Evolutionary conservation across 2,329 filamentous ascomycete species (phyloP).

Genomic region (Dactylella cylindrospora): DNA sequence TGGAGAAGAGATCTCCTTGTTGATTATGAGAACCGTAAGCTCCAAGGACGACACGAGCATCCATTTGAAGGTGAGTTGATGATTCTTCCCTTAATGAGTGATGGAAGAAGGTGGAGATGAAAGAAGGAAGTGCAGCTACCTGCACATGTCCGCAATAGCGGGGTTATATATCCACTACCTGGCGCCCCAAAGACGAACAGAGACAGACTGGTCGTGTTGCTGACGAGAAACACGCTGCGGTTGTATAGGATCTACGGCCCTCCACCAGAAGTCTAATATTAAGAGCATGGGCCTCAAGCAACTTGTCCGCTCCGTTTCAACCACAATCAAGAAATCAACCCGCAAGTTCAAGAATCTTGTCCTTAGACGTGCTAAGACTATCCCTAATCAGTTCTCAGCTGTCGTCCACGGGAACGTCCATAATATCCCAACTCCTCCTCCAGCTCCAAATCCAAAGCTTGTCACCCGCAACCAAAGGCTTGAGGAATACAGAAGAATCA

Average conservation of each 20-base stretch:
- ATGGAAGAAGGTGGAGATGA: background rate
- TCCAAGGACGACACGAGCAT: conserved; percentile 33
- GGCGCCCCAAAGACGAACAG: conserved; percentile 1
- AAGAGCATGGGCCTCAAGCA: conserved; percentile 32
- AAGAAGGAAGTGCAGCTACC: background rate
- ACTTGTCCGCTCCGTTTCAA: conserved; percentile 16
- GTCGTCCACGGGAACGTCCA: conserved; percentile 19
- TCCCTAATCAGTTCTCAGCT: conserved; percentile 26
- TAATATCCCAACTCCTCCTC: conserved; percentile 1
- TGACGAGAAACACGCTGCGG: conserved; percentile 4
- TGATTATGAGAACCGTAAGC: conserved; percentile 26
- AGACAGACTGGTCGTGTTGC: conserved; percentile 23
- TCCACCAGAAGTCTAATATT: conserved; percentile 16
- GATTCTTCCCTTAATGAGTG: background rate
- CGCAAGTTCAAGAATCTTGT: conserved; percentile 19
- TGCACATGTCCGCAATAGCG: no score
- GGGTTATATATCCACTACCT: no score
- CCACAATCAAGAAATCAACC: conserved; percentile 1
- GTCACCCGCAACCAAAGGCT: conserved; percentile 17
- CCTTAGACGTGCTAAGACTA: conserved; percentile 17
- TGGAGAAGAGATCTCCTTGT: conserved; percentile 13
- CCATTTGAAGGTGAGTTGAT: conserved; percentile 33
- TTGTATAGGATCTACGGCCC: conserved; percentile 23
- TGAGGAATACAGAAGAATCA: conserved; percentile 15
- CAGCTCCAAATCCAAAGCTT: background rate